Percentiles rank a stretch among this genome's conserved stretches.
These are phyloP conservation scores for Barbarea vulgaris DNA, from an alignment of 345 rosid species.

Conservation along the genomic window DNA sequence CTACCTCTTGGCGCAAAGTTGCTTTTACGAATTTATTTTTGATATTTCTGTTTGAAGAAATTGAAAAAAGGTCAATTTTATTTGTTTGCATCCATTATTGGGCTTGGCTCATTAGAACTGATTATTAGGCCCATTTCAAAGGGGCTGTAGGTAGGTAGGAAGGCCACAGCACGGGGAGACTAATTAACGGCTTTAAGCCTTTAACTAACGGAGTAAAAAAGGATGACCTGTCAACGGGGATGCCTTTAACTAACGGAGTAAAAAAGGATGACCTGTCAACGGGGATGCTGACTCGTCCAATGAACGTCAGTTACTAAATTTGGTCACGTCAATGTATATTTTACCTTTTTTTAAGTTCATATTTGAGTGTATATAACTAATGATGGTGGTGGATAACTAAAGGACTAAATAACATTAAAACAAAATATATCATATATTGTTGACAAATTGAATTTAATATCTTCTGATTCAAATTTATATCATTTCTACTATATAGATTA, in stretches of 20 bases:
- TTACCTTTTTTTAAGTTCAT: not conserved
- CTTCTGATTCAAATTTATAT: not conserved
- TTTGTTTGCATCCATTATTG: not conserved
- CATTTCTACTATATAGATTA: not conserved
- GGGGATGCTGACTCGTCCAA: not conserved
- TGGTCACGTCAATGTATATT: not conserved
- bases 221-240: not conserved
- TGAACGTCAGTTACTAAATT: not conserved
- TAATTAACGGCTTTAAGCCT: not conserved
- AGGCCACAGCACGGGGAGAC: not conserved
- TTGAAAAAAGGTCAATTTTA: not conserved
- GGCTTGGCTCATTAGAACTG: not conserved
- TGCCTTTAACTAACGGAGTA: constrained; percentile 13
- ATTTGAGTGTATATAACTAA: not conserved
- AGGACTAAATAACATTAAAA: not conserved
- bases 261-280: not conserved
- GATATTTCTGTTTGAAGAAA: not conserved
- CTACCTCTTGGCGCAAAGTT: constrained; percentile 23
- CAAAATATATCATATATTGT: not conserved
- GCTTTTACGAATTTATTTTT: not conserved
- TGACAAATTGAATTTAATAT: not conserved
- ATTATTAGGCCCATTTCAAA: not conserved
- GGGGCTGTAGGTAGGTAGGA: not conserved
- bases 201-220: constrained; percentile 4
- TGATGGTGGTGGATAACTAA: not conserved